Evolutionary conservation across 192 early-diverging fungal species (phyloP).

Genomic region (Gigaspora rosea): DNA sequence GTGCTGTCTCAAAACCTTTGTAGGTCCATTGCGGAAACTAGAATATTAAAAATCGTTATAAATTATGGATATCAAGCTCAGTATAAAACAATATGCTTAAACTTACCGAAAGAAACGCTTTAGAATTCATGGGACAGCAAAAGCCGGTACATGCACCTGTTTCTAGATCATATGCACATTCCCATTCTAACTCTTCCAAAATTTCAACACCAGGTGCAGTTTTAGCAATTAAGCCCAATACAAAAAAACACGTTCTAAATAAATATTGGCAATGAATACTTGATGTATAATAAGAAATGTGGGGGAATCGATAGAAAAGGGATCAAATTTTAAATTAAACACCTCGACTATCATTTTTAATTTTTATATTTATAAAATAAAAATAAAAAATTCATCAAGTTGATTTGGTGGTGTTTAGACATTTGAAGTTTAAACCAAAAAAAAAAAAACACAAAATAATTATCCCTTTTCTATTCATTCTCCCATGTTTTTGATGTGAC

Average conservation of each 20-base stretch:
- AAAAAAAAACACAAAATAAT: not conserved
- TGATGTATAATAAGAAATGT: not conserved
- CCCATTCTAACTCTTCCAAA: slow-evolving; percentile 75
- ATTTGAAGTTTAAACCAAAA: not conserved
- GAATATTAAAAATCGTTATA: not conserved
- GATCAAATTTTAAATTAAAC: not conserved
- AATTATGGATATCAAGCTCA: not conserved
- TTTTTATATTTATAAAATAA: too few relatives aligned
- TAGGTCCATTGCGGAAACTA: slow-evolving; percentile 55
- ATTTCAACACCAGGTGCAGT: slow-evolving; percentile 69
- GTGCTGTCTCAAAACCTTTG: slow-evolving; percentile 42
- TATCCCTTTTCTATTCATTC: too few relatives aligned
- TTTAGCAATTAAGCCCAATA: slow-evolving; percentile 70
- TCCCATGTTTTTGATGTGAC: not conserved
- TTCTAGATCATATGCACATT: slow-evolving; percentile 56
- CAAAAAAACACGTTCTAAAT: slow-evolving; percentile 72
- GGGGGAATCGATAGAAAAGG: not conserved
- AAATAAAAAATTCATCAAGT: too few relatives aligned
- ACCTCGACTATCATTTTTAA: too few relatives aligned
- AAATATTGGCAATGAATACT: not conserved
- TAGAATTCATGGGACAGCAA: slow-evolving; percentile 67
- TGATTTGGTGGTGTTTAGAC: too few relatives aligned
- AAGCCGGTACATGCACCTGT: slow-evolving; percentile 56
- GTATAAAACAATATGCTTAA: slow-evolving; percentile 27
- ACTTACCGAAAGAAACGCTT: slow-evolving; percentile 62